phyloP scores from a whole-genome alignment of 1,284 basidiomycete genomes.

The Macrocybe sp. region DNA sequence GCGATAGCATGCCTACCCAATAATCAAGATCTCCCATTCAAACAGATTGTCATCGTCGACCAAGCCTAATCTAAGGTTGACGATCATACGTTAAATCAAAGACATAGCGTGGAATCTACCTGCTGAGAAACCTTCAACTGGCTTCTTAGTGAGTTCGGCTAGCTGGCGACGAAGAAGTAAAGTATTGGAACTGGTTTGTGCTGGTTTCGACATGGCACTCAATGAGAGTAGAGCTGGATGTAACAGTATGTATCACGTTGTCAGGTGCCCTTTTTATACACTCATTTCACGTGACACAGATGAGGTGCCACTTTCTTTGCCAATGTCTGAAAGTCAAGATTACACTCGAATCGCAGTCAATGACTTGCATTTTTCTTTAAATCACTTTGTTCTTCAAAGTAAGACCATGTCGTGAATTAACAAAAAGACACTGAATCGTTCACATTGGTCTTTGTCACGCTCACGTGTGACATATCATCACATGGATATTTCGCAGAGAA shows the following conservation, averaged over 20 bases:
- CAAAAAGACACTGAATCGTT: no score
- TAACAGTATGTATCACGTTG: slow-evolving; percentile 12
- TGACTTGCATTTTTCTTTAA: no score
- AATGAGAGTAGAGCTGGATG: no score
- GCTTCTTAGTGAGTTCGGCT: slow-evolving; percentile 81
- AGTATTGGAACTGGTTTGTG: slow-evolving; percentile 49
- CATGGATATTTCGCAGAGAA: no score
- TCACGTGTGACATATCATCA: no score
- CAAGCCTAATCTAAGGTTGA: slow-evolving; percentile 51
- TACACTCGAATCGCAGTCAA: no score
- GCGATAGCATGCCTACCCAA: slow-evolving; percentile 62
- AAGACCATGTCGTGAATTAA: no score
- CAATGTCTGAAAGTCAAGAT: no score
- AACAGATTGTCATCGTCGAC: slow-evolving; percentile 91
- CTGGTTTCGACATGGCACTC: slow-evolving; percentile 44
- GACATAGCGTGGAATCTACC: slow-evolving; percentile 38
- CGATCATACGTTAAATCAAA: slow-evolving; percentile 17
- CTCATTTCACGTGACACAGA: no score
- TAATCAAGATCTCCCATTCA: slow-evolving; percentile 92
- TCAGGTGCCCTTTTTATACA: neutral
- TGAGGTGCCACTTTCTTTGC: no score
- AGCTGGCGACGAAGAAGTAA: slow-evolving; percentile 80
- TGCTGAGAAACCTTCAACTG: slow-evolving; percentile 93
- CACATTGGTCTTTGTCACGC: no score
- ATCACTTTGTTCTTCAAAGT: no score